Conservation (phyloP, 768 basidiomycete genomes). For the Leccinum disarticulatum region DNA sequence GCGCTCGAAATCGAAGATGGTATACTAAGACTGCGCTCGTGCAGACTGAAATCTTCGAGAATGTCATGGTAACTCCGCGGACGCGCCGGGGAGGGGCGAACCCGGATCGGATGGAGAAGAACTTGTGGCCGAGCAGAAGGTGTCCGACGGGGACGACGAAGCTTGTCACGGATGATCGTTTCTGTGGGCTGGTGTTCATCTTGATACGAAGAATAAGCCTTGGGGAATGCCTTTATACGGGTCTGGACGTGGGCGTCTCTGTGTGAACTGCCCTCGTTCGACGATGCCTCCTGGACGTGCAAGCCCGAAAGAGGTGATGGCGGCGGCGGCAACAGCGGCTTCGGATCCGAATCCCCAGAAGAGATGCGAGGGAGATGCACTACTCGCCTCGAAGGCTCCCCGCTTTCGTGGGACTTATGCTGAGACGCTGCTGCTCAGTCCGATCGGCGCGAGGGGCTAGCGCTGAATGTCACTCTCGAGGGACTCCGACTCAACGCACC, state of each 20-base stretch:
- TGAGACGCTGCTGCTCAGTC: conserved; percentile 23
- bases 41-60: conserved; percentile 57
- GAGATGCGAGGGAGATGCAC: conserved; percentile 24
- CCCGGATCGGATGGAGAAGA: conserved; percentile 24
- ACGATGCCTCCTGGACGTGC: background rate
- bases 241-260: conserved; percentile 4
- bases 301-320: conserved; percentile 5
- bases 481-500: conserved; percentile 25
- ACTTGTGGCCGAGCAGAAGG: conserved; percentile 20
- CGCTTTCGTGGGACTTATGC: conserved; percentile 23
- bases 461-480: conserved; percentile 17
- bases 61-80: conserved; percentile 68
- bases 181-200: conserved; percentile 13
- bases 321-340: background rate
- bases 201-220: background rate
- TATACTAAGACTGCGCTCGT: conserved; percentile 30
- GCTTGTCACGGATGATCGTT: conserved; percentile 5
- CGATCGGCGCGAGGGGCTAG: conserved; percentile 23
- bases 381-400: conserved; percentile 18
- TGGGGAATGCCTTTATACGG: conserved; percentile 13
- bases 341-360: conserved; percentile 13
- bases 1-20: conserved; percentile 33
- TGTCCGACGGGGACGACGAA: conserved; percentile 4
- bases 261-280: background rate
- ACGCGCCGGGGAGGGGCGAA: conserved; percentile 38